Conservation (phyloP, 306 rosid genomes). For the Vicia sativa region DNA sequence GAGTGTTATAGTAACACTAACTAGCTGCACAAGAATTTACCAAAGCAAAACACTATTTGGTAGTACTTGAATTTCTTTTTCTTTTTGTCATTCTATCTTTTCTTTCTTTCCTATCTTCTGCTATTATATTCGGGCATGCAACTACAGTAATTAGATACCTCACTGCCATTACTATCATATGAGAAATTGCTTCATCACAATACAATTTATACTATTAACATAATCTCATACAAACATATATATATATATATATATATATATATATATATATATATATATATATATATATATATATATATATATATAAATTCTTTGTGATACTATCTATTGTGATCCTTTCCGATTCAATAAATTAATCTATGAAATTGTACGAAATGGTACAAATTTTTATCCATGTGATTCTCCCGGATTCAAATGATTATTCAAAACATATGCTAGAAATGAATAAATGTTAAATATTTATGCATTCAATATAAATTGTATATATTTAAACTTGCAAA, state of each 20-base stretch:
- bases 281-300: no score
- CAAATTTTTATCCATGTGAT: no score
- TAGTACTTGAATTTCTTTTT: conserved; percentile 22
- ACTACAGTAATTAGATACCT: conserved; percentile 19
- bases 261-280: no score
- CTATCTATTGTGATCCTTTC: no score
- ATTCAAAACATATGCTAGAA: no score
- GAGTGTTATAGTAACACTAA: not conserved
- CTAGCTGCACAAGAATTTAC: not conserved
- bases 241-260: no score
- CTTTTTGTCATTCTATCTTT: conserved; percentile 39
- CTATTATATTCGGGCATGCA: conserved; percentile 21
- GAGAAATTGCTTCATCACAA: not conserved
- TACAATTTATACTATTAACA: not conserved
- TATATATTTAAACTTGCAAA: conserved; percentile 17
- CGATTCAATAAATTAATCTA: no score
- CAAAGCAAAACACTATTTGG: conserved; percentile 20
- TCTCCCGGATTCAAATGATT: no score
- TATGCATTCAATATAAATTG: conserved; percentile 38
- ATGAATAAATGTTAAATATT: conserved; percentile 5
- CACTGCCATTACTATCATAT: not conserved
- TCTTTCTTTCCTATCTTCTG: conserved; percentile 37
- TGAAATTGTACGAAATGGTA: no score
- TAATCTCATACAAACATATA: not conserved
- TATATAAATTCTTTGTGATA: no score